Percentiles rank a stretch among this genome's conserved stretches.
These are phyloP conservation scores for Cucumis melo DNA, from an alignment of 306 rosid genomes.

Conservation along the genomic window DNA sequence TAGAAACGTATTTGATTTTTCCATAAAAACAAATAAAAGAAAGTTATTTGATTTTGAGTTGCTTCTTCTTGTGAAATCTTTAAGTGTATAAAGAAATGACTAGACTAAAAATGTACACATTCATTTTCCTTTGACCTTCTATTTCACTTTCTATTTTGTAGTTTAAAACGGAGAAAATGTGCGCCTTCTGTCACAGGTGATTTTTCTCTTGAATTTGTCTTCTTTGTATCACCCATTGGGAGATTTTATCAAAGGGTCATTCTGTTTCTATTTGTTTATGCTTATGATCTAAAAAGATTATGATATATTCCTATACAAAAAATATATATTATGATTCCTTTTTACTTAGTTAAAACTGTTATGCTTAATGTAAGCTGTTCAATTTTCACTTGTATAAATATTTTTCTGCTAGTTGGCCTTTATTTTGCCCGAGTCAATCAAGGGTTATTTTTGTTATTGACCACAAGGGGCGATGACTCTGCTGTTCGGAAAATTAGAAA, in stretches of 20 bases:
- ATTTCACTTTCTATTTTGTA: conserved; percentile 12
- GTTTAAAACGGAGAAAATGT: conserved; percentile 79
- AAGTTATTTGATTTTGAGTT: too few relatives aligned
- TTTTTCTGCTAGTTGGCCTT: background rate
- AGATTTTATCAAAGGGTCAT: background rate
- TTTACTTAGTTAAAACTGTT: background rate
- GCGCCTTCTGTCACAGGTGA: conserved; percentile 60
- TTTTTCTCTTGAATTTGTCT: background rate
- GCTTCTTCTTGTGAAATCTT: background rate
- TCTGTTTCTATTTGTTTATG: background rate
- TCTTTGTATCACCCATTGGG: background rate
- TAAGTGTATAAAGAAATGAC: background rate
- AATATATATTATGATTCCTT: background rate
- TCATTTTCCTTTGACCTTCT: background rate
- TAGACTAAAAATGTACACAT: background rate
- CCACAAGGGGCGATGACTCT: background rate
- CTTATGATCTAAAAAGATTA: background rate
- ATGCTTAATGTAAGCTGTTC: background rate
- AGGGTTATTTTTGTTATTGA: background rate
- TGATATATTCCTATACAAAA: background rate
- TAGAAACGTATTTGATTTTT: conserved; percentile 43
- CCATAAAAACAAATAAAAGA: too few relatives aligned
- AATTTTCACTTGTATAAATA: background rate
- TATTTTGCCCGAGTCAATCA: background rate
- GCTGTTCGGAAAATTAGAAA: background rate